These are phyloP conservation scores for Stagonosporopsis cucurbitacearum DNA, from an alignment of 2,329 filamentous ascomycete species.

Conservation along the genomic window DNA sequence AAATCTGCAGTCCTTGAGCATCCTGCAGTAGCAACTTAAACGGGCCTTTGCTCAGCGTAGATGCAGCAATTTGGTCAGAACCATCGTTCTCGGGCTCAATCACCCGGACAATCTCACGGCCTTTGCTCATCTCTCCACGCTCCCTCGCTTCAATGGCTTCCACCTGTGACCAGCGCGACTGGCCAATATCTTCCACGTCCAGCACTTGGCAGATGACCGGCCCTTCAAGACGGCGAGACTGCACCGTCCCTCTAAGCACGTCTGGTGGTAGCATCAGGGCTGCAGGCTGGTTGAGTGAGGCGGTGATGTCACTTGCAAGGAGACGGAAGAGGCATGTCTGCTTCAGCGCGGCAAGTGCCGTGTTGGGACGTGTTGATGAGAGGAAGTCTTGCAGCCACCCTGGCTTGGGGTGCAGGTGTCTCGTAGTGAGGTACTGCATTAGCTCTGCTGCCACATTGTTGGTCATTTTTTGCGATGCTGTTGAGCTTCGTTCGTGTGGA, in stretches of 20 bases:
- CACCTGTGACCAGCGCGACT: slow-evolving; percentile 84
- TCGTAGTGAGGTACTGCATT: slow-evolving; percentile 62
- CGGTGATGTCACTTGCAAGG: slow-evolving; percentile 77
- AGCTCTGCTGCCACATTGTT: slow-evolving; percentile 48
- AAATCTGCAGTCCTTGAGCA: slow-evolving; percentile 67
- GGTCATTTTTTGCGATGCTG: slow-evolving; percentile 29
- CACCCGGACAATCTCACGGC: slow-evolving; percentile 81
- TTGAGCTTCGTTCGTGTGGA: background rate
- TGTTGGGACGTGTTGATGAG: slow-evolving; percentile 59
- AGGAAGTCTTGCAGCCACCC: slow-evolving; percentile 71
- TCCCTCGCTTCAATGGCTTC: slow-evolving; percentile 78
- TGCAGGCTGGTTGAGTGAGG: slow-evolving; percentile 56
- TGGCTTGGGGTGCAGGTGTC: slow-evolving; percentile 61
- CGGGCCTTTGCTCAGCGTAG: slow-evolving; percentile 61
- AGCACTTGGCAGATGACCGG: slow-evolving; percentile 81
- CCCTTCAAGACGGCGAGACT: slow-evolving; percentile 63
- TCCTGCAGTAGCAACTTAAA: slow-evolving; percentile 88
- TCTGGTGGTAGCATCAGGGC: slow-evolving; percentile 63
- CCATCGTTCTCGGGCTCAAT: slow-evolving; percentile 59
- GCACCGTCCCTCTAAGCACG: slow-evolving; percentile 61
- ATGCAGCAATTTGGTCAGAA: slow-evolving; percentile 31
- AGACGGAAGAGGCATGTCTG: slow-evolving; percentile 83
- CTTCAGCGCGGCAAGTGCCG: slow-evolving; percentile 72
- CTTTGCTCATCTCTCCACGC: slow-evolving; percentile 75
- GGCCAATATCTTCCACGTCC: slow-evolving; percentile 82